Percentiles rank a stretch among this genome's conserved stretches.
phyloP scores from a whole-genome alignment of 225 moss, liverwort and hornwort species.

The Neckera pumila region DNA sequence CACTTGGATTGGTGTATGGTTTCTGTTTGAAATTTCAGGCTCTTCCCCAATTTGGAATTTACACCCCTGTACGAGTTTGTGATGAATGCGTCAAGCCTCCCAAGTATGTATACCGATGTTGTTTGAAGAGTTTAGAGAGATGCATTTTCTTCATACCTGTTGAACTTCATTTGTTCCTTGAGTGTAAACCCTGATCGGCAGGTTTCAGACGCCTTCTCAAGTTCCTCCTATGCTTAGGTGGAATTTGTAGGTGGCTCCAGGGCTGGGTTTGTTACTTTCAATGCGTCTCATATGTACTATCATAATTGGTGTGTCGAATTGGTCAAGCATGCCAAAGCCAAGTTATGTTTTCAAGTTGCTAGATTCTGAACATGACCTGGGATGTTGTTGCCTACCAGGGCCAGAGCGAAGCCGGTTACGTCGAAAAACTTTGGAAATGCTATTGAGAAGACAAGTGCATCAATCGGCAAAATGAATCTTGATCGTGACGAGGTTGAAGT shows the following conservation, averaged over 20 bases:
- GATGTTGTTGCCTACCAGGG: slow-evolving; percentile 4
- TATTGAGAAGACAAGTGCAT: slow-evolving; percentile 36
- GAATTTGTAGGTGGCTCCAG: neutral
- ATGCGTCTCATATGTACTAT: neutral
- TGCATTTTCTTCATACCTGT: neutral
- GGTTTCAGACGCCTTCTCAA: neutral
- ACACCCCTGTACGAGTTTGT: slow-evolving; percentile 87
- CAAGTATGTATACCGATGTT: slow-evolving; percentile 32
- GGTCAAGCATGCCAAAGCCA: neutral
- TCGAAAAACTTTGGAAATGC: slow-evolving; percentile 4
- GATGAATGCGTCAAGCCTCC: slow-evolving; percentile 87
- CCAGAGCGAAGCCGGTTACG: slow-evolving; percentile 16
- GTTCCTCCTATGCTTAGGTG: neutral
- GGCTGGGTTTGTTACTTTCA: neutral
- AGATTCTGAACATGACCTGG: neutral
- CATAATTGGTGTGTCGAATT: neutral
- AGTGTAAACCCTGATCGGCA: neutral
- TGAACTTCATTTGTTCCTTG: neutral
- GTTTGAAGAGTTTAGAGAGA: neutral
- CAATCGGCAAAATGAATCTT: slow-evolving; percentile 37
- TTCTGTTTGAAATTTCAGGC: slow-evolving; percentile 41
- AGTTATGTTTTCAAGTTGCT: neutral
- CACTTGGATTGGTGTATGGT: neutral
- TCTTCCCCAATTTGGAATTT: slow-evolving; percentile 93
- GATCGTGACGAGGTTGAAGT: slow-evolving; percentile 31